These are phyloP conservation scores for Hymenoscyphus fructigenus DNA, from an alignment of 2,329 filamentous ascomycete genomes.

Conservation along the genomic window DNA sequence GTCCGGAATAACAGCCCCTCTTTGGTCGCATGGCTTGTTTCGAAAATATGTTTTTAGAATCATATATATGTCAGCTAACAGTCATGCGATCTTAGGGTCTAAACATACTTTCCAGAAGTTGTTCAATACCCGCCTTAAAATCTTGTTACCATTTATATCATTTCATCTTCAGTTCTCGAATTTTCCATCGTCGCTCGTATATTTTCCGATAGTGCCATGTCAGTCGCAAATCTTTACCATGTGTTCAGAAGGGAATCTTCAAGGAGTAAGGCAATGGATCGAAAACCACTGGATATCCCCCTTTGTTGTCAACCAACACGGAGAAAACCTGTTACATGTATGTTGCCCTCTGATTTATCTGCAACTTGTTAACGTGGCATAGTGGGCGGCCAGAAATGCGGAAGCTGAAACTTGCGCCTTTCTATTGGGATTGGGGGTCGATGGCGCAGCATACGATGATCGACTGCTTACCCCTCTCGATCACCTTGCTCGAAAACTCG, in stretches of 20 bases:
- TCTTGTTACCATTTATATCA: constrained; percentile 12
- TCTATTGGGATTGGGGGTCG: constrained; percentile 15
- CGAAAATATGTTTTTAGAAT: neutral
- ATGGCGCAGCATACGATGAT: constrained; percentile 15
- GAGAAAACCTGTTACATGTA: constrained; percentile 20
- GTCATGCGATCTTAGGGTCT: neutral
- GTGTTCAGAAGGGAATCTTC: constrained; percentile 13
- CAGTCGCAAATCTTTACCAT: constrained; percentile 15
- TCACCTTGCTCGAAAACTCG: constrained; percentile 16
- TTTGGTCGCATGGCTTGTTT: neutral
- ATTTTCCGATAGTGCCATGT: constrained; percentile 12
- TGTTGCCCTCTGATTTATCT: neutral
- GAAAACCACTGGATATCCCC: constrained; percentile 6
- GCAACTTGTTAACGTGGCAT: neutral
- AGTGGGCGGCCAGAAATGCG: constrained; percentile 15
- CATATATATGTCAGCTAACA: constrained; percentile 2
- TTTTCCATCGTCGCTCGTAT: constrained; percentile 11
- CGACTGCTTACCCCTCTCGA: constrained; percentile 15
- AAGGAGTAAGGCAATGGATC: constrained; percentile 2
- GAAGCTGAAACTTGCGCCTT: constrained; percentile 11
- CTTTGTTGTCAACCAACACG: constrained; percentile 18
- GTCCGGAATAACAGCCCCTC: neutral
- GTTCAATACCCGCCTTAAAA: constrained; percentile 11
- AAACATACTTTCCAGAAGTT: neutral
- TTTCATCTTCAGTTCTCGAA: constrained; percentile 16